Evolutionary conservation across 2,329 filamentous ascomycete species (phyloP).

Genomic region (Exophiala calicioides): DNA sequence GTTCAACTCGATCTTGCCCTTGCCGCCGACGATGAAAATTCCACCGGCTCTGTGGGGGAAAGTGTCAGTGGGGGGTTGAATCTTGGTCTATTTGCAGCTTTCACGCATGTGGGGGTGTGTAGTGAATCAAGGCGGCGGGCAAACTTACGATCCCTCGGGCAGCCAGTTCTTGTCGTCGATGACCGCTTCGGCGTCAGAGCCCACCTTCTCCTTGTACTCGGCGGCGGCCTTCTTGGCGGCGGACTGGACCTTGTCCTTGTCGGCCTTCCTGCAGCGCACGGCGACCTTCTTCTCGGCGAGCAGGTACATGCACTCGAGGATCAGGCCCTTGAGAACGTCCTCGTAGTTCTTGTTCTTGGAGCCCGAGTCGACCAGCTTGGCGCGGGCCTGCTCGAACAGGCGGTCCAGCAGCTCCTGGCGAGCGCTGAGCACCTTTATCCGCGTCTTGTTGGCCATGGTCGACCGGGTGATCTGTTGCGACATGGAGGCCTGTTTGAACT

Average conservation of each 20-base stretch:
- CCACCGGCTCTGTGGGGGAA: slow-evolving; percentile 70
- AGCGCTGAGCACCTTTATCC: slow-evolving; percentile 81
- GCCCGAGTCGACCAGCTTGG: slow-evolving; percentile 66
- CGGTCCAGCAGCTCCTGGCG: slow-evolving; percentile 88
- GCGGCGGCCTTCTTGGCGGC: slow-evolving; percentile 73
- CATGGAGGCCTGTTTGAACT: slow-evolving; percentile 98
- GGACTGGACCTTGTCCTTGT: slow-evolving; percentile 73
- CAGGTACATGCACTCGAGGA: slow-evolving; percentile 88
- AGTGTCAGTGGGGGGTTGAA: slow-evolving; percentile 30
- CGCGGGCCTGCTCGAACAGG: slow-evolving; percentile 79
- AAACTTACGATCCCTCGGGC: slow-evolving; percentile 77
- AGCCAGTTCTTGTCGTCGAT: slow-evolving; percentile 79
- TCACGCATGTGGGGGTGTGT: neutral
- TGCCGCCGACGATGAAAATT: slow-evolving; percentile 74
- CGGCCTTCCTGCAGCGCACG: slow-evolving; percentile 76
- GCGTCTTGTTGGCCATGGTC: slow-evolving; percentile 92
- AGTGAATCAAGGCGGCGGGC: neutral
- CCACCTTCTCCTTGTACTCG: slow-evolving; percentile 80
- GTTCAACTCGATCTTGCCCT: slow-evolving; percentile 96
- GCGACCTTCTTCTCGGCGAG: slow-evolving; percentile 76
- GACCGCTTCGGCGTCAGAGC: slow-evolving; percentile 67
- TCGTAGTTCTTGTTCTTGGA: slow-evolving; percentile 76
- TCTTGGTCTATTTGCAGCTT: neutral
- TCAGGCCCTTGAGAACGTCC: slow-evolving; percentile 71
- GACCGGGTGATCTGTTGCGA: slow-evolving; percentile 98